Conservation (phyloP, 75 land plant genomes). For the Picea sitchensis region DNA sequence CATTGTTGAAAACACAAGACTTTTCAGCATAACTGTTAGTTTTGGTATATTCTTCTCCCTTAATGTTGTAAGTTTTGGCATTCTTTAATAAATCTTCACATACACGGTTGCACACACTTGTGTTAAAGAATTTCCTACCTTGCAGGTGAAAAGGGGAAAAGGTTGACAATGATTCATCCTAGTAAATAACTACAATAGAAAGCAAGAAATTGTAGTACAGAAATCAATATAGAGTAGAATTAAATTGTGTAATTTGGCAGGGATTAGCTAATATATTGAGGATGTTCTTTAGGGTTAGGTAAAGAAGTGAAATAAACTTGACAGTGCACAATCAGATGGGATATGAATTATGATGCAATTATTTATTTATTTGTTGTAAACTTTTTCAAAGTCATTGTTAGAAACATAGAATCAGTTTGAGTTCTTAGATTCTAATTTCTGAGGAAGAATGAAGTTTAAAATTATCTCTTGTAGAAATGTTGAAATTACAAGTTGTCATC, state of each 20-base stretch:
- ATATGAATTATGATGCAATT: too few relatives aligned
- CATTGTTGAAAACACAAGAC: conserved; percentile 74
- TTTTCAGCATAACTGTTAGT: conserved; percentile 93
- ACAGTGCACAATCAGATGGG: too few relatives aligned
- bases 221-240: background rate
- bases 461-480: too few relatives aligned
- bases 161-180: background rate
- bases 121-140: background rate
- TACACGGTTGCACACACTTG: background rate
- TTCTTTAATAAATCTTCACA: background rate
- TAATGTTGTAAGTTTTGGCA: background rate
- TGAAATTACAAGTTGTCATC: too few relatives aligned
- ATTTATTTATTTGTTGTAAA: too few relatives aligned
- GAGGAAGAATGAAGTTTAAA: too few relatives aligned
- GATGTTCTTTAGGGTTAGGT: background rate
- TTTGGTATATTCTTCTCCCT: conserved; percentile 59
- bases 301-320: background rate
- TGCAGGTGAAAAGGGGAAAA: background rate
- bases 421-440: too few relatives aligned
- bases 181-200: background rate
- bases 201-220: background rate
- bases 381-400: too few relatives aligned
- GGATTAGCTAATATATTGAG: background rate
- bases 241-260: background rate
- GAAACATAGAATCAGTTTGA: too few relatives aligned